Percentiles rank a stretch among this genome's conserved stretches.
phyloP scores from a whole-genome alignment of 176 grass and related monocot species.

The Carex pumila region DNA sequence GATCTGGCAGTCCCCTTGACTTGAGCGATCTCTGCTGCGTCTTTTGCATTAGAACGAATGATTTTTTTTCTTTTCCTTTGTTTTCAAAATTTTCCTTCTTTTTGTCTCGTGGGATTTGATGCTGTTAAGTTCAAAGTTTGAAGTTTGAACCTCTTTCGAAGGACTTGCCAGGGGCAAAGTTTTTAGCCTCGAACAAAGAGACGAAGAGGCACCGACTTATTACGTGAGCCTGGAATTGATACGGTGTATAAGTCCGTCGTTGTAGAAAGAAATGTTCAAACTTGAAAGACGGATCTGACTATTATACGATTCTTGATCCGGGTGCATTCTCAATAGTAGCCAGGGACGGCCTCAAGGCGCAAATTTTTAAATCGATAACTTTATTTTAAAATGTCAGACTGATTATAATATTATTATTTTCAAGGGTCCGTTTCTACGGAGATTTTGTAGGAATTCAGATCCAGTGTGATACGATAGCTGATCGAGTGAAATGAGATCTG shows the following conservation, averaged over 20 bases:
- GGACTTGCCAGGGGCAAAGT: not conserved
- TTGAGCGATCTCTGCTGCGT: slow-evolving; percentile 8
- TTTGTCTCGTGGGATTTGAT: not conserved
- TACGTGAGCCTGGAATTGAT: not conserved
- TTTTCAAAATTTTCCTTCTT: not conserved
- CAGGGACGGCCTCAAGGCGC: slow-evolving; percentile 10
- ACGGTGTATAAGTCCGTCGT: not conserved
- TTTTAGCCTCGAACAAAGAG: slow-evolving; percentile 13
- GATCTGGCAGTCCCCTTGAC: slow-evolving; percentile 4
- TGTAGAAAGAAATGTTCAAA: not conserved
- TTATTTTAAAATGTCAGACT: slow-evolving; percentile 13
- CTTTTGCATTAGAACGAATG: not conserved
- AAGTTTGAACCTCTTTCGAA: not conserved
- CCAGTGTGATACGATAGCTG: too few relatives aligned
- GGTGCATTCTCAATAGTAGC: not conserved
- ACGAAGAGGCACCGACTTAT: not conserved
- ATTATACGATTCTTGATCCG: not conserved
- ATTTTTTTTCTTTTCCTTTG: not conserved
- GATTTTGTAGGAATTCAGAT: not conserved
- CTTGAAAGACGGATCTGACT: not conserved
- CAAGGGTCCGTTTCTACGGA: not conserved
- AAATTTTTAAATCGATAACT: slow-evolving; percentile 18
- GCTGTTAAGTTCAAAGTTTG: not conserved
- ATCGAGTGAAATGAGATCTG: too few relatives aligned
- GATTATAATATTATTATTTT: slow-evolving; percentile 7